Percentiles rank a stretch among this genome's conserved stretches.
phyloP scores from a whole-genome alignment of 768 basidiomycete genomes.

The Phylloporus sp. region DNA sequence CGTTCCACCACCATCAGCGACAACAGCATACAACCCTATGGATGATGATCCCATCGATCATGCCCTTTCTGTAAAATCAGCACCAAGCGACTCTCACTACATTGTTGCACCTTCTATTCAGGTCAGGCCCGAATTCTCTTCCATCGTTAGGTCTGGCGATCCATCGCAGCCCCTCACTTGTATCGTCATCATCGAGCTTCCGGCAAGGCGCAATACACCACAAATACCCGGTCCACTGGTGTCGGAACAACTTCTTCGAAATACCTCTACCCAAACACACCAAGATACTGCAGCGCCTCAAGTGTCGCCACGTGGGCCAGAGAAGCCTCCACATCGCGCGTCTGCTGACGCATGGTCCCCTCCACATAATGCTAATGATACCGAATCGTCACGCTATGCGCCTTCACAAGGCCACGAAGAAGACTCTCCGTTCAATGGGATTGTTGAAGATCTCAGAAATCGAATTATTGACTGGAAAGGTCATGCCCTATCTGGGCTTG shows the following conservation, averaged over 20 bases:
- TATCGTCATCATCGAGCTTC: constrained; percentile 89
- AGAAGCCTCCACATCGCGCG: constrained; percentile 13
- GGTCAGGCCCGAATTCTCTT: constrained; percentile 88
- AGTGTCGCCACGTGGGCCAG: constrained; percentile 3
- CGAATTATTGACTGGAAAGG: constrained; percentile 97
- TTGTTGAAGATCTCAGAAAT: constrained; percentile 84
- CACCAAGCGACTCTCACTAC: constrained; percentile 51
- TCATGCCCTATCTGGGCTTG: constrained; percentile 85
- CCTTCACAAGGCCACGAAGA: constrained; percentile 40
- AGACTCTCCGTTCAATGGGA: constrained; percentile 74
- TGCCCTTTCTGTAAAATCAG: constrained; percentile 46
- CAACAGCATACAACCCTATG: constrained; percentile 54
- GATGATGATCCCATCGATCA: constrained; percentile 86
- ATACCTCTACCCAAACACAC: constrained; percentile 17
- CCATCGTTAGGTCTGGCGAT: constrained; percentile 66
- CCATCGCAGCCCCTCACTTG: constrained; percentile 86
- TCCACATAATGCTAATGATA: constrained; percentile 28
- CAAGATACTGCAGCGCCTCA: constrained; percentile 23
- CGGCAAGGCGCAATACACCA: constrained; percentile 58
- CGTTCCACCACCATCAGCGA: constrained; percentile 20
- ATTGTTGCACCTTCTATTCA: constrained; percentile 92
- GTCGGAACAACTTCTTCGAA: constrained; percentile 43
- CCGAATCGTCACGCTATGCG: constrained; percentile 29
- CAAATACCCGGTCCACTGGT: constrained; percentile 54
- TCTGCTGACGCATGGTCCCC: constrained; percentile 24